Evolutionary conservation across 352 stramenopile genomes (phyloP).

Genomic region (Pelagophyceae sp.): DNA sequence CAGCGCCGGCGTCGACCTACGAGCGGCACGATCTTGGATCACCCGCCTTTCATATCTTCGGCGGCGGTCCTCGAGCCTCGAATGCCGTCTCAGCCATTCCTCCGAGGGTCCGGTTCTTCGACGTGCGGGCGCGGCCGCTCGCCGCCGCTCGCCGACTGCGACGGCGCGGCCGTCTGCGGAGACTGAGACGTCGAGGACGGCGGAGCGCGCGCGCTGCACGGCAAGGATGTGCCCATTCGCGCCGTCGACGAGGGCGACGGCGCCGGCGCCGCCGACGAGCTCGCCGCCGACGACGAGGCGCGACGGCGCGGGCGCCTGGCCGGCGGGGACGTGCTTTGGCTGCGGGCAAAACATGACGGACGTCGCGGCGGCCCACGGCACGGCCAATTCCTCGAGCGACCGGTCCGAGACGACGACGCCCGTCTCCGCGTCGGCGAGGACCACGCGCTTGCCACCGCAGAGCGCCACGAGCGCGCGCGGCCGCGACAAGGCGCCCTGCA

Average conservation of each 20-base stretch:
- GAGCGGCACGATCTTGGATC: too few relatives aligned
- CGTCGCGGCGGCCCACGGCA: background rate
- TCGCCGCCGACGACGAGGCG: slow-evolving; percentile 13
- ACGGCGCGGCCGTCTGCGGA: background rate
- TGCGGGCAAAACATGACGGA: background rate
- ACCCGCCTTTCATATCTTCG: too few relatives aligned
- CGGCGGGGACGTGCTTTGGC: background rate
- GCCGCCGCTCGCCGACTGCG: background rate
- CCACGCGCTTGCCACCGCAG: slow-evolving; percentile 5
- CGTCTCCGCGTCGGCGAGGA: background rate
- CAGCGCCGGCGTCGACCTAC: background rate
- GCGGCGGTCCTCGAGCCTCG: too few relatives aligned
- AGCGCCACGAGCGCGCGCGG: background rate
- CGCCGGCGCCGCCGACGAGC: background rate
- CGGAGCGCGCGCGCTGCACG: background rate
- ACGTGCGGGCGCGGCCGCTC: background rate
- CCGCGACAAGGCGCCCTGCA: too few relatives aligned
- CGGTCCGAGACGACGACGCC: background rate
- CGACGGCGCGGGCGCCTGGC: background rate
- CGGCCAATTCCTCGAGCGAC: background rate
- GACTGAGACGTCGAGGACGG: background rate
- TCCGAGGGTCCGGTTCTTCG: too few relatives aligned
- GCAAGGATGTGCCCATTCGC: background rate
- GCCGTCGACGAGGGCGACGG: slow-evolving; percentile 13
- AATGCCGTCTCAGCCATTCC: too few relatives aligned